Percentiles rank a stretch among this genome's conserved stretches.
phyloP scores from a whole-genome alignment of 163 green algal genomes.

The Scenedesmus sp. region DNA sequence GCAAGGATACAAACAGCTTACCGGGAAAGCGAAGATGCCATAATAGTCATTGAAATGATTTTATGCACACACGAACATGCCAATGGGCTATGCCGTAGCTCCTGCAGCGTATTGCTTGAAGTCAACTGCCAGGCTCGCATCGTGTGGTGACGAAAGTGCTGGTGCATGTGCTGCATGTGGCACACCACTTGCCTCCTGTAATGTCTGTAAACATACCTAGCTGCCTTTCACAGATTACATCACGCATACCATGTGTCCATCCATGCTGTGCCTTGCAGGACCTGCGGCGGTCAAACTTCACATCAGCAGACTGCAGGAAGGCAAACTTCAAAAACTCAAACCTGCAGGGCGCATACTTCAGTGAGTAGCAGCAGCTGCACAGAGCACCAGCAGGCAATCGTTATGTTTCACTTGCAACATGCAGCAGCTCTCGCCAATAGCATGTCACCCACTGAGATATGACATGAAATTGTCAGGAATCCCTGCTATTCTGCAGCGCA shows the following conservation, averaged over 20 bases:
- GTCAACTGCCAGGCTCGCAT: background rate
- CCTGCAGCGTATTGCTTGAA: background rate
- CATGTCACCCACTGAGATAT: too few relatives aligned
- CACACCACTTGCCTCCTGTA: background rate
- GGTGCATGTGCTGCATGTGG: background rate
- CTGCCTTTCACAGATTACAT: background rate
- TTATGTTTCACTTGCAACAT: background rate
- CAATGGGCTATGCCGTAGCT: background rate
- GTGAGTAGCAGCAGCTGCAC: background rate
- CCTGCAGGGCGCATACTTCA: slow-evolving; percentile 90
- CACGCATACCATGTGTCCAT: background rate
- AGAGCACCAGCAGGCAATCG: background rate
- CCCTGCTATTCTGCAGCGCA: too few relatives aligned
- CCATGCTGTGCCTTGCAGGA: slow-evolving; percentile 62
- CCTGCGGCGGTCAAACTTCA: slow-evolving; percentile 92
- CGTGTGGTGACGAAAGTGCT: background rate
- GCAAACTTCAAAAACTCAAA: slow-evolving; percentile 85
- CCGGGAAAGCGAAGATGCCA: background rate
- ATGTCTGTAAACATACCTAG: background rate
- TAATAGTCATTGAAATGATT: background rate
- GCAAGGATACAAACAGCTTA: slow-evolving; percentile 19
- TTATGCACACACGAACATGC: background rate
- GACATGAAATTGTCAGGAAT: too few relatives aligned
- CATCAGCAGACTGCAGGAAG: slow-evolving; percentile 77
- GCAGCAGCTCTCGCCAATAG: background rate